Evolutionary conservation across 768 basidiomycete genomes (phyloP).

Genomic region (Collybia mongolica): DNA sequence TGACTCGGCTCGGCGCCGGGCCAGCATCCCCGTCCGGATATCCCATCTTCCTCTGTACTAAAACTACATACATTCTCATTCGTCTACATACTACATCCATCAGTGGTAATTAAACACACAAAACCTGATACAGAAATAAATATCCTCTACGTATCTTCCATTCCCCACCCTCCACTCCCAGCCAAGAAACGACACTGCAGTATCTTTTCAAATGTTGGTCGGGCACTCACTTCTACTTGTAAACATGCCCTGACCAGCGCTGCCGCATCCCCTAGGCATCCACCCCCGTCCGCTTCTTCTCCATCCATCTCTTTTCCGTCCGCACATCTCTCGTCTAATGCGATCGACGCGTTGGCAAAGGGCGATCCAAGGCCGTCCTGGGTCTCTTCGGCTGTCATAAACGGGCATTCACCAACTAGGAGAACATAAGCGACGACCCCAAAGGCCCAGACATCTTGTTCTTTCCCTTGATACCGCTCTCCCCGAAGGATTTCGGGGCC

Average conservation of each 20-base stretch:
- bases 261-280: slow-evolving; percentile 81
- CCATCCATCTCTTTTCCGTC: slow-evolving; percentile 74
- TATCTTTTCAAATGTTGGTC: slow-evolving; percentile 86
- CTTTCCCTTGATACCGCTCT: slow-evolving; percentile 92
- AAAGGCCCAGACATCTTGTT: slow-evolving; percentile 98
- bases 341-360: slow-evolving; percentile 73
- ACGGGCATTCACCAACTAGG: slow-evolving; percentile 88
- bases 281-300: slow-evolving; percentile 80
- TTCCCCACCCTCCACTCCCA: slow-evolving; percentile 75
- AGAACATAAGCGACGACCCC: slow-evolving; percentile 97
- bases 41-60: neutral
- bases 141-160: slow-evolving; percentile 21
- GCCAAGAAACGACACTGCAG: slow-evolving; percentile 78
- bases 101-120: neutral
- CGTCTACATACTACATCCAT: neutral
- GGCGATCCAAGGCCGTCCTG: slow-evolving; percentile 80
- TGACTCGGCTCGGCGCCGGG: slow-evolving; percentile 34
- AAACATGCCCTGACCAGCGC: slow-evolving; percentile 84
- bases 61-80: slow-evolving; percentile 1
- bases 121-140: neutral
- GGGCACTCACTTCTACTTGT: slow-evolving; percentile 68
- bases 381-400: slow-evolving; percentile 87
- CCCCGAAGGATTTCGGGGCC: slow-evolving; percentile 96
- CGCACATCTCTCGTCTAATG: slow-evolving; percentile 76
- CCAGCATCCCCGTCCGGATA: slow-evolving; percentile 1